Conservation (phyloP, 441 rosid species). For the Hura crepitans region DNA sequence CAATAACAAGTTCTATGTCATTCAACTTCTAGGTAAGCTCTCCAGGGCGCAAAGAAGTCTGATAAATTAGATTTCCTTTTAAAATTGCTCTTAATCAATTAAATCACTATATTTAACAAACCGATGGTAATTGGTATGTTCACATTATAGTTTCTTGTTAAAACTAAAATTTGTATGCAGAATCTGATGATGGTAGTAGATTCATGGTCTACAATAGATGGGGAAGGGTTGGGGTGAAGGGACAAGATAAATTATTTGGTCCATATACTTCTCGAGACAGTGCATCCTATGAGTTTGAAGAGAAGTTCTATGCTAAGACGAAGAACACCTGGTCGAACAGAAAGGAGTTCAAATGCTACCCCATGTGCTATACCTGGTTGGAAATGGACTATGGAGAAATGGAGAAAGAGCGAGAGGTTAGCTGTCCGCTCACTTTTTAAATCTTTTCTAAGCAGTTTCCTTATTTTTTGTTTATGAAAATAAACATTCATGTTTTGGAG, state of each 20-base stretch:
- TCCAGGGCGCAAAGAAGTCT: background rate
- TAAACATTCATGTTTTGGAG: background rate
- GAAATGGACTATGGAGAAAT: conserved; percentile 76
- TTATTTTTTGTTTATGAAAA: background rate
- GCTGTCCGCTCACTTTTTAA: conserved; percentile 20
- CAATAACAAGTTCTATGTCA: conserved; percentile 69
- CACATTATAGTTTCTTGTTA: background rate
- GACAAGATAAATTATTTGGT: conserved; percentile 72
- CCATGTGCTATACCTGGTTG: conserved; percentile 63
- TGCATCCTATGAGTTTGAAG: conserved; percentile 52
- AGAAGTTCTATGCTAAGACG: conserved; percentile 69
- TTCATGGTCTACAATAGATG: conserved; percentile 62
- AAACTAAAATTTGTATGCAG: conserved; percentile 32
- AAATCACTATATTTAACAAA: background rate
- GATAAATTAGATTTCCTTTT: background rate
- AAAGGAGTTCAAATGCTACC: conserved; percentile 48
- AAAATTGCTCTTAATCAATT: background rate
- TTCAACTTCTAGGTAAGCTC: conserved; percentile 61
- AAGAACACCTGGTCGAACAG: conserved; percentile 56
- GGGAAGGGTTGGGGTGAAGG: conserved; percentile 84
- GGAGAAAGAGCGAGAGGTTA: conserved; percentile 44
- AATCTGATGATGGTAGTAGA: conserved; percentile 52
- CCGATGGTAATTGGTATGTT: conserved; percentile 2
- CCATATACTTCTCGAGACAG: conserved; percentile 49
- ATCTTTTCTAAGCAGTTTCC: background rate